Base-by-base conservation (phyloP, 2,329 filamentous ascomycete species). In the Claviceps purpurea region DNA sequence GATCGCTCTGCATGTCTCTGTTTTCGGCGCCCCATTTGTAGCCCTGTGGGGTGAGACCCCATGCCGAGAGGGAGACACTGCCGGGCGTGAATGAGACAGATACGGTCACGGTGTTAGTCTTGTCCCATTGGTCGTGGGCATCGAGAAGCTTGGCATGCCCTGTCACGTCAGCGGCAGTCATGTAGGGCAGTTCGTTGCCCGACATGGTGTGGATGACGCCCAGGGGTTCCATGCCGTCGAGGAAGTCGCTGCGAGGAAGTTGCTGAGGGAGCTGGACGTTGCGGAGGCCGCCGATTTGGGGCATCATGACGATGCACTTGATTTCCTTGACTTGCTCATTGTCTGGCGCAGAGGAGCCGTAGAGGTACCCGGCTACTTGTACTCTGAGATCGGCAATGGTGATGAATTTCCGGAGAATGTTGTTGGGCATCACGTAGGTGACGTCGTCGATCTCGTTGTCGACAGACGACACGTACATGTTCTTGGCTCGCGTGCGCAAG, bases 371-470 rank as follows among this genome's bases (percentile, higher is more conserved):
- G 16, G 91, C 90, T 49, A 98, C 90, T 69, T 98, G 93, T 14
- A 97, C 90, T 47, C 94, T 87, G 52, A 98, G 79, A 72, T 98
- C 93, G 47, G 93, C 86, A 64, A 98, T 94, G 24, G 88, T 93
- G 71, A 98, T 97, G 75, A 98, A 98, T 58, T 89, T 87, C 77
- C 95, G 96, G 62, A 98, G 78, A 48, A 98, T 85, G 67, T 98
- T 98, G 79, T 97, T 98, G 1, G 93, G 93, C 88, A 98, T 96
- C 62, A 98, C 87, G 63, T 97, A 98, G 1, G 91, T 98, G 64
- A 87, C 85, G 62, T 90, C 88, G 55, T 95, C 89, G 57, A 93
- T 81, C 51, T 89, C 87, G 58, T 91, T 87, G 65, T 97, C 93
- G 51, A 96, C 89, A 0, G 90, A 93, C 7, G 93, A 95, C 60